A percentile compares a stretch with the other conserved stretches of the same genome.
phyloP scores from a whole-genome alignment of 345 rosid genomes.

The Salix caprea region DNA sequence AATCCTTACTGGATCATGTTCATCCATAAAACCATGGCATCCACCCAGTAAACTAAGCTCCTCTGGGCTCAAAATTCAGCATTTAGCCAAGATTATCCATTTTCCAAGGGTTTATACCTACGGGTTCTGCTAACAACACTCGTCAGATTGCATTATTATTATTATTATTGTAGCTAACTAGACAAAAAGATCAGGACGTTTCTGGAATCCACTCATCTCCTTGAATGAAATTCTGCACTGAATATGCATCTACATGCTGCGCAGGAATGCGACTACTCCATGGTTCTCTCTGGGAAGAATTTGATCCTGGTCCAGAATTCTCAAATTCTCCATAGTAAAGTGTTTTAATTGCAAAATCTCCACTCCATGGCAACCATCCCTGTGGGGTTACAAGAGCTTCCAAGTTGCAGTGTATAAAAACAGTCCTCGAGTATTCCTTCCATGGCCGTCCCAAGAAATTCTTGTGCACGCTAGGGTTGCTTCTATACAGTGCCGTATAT shows the following conservation, averaged over 20 bases:
- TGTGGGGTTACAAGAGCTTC: conserved; percentile 51
- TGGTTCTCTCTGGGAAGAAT: conserved; percentile 43
- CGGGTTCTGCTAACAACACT: not conserved
- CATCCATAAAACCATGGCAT: not conserved
- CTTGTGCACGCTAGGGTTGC: conserved; percentile 59
- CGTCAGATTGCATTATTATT: not conserved
- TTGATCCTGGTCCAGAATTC: conserved; percentile 64
- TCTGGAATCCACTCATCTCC: conserved; percentile 65
- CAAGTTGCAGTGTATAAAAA: conserved; percentile 51
- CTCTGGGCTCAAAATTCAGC: no score
- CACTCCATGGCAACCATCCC: conserved; percentile 85
- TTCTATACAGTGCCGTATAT: conserved; percentile 53
- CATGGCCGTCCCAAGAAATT: conserved; percentile 88
- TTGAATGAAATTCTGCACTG: conserved; percentile 76
- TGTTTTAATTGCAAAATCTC: conserved; percentile 63
- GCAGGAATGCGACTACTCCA: conserved; percentile 79
- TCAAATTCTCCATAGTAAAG: conserved; percentile 79
- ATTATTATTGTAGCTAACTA: not conserved
- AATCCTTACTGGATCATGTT: not conserved
- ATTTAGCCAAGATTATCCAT: not conserved
- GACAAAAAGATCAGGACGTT: conserved; percentile 21
- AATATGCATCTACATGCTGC: conserved; percentile 46
- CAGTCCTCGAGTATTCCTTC: conserved; percentile 89
- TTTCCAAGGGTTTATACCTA: not conserved
- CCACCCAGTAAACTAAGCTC: no score